Conservation (phyloP, 2,329 filamentous ascomycete genomes). For the Allantophomopsis cytisporea region DNA sequence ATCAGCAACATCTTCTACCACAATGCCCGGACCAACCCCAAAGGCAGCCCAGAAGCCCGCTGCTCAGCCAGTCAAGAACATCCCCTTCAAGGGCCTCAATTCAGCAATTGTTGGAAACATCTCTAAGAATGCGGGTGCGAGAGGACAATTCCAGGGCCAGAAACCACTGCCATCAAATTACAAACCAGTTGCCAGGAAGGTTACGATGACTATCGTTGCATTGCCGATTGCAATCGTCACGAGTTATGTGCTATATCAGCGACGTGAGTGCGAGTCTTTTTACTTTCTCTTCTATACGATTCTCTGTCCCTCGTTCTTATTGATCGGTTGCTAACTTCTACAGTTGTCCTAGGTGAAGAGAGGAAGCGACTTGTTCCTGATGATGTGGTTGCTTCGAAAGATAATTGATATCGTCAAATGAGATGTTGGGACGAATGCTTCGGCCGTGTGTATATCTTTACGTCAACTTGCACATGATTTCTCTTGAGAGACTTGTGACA, state of each 20-base stretch:
- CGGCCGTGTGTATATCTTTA: no score
- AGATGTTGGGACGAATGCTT: no score
- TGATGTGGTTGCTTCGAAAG: no score
- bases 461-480: no score
- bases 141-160: slow-evolving; percentile 6
- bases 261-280: slow-evolving; percentile 11
- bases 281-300: background rate
- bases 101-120: slow-evolving; percentile 15
- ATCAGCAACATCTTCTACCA: background rate
- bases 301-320: background rate
- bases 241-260: slow-evolving; percentile 17
- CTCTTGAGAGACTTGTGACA: no score
- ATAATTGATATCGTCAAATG: no score
- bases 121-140: slow-evolving; percentile 12
- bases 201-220: slow-evolving; percentile 17
- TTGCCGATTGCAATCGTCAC: slow-evolving; percentile 18
- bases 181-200: slow-evolving; percentile 13
- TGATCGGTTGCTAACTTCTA: background rate
- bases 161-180: slow-evolving; percentile 14
- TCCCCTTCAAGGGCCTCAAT: slow-evolving; percentile 14
- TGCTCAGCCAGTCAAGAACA: background rate
- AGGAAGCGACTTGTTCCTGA: slow-evolving; percentile 3
- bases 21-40: background rate
- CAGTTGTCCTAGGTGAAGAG: slow-evolving; percentile 6
- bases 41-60: background rate